These are phyloP conservation scores for Umbilicus rupestris DNA, from an alignment of 164 flowering plant genomes.

Conservation along the genomic window DNA sequence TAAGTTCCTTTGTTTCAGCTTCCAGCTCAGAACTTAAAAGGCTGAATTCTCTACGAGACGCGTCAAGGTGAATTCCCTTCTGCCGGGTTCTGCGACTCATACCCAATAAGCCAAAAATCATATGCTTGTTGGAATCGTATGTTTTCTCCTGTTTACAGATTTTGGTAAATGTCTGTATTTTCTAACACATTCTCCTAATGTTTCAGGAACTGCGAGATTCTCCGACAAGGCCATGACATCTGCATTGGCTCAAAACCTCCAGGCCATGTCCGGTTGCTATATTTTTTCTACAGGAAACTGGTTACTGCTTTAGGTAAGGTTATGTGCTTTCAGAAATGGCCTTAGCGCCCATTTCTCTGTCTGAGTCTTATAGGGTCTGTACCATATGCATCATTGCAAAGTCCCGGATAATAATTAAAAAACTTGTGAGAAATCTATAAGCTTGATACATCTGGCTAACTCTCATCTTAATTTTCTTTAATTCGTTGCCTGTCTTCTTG, in stretches of 20 bases:
- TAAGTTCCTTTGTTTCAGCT: too few species aligned
- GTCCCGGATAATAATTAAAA: background rate
- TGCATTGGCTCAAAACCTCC: too few species aligned
- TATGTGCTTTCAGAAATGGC: background rate
- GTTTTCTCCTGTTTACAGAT: background rate
- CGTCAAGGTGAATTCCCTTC: too few species aligned
- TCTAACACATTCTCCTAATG: background rate
- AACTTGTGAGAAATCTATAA: background rate
- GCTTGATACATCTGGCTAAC: background rate
- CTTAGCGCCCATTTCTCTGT: background rate
- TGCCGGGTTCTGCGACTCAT: too few species aligned
- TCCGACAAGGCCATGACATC: too few species aligned
- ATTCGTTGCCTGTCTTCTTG: background rate
- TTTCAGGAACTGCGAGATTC: too few species aligned
- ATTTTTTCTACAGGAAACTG: background rate
- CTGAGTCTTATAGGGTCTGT: background rate
- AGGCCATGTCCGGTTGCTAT: too few species aligned
- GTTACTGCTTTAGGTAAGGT: background rate
- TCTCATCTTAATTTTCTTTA: background rate
- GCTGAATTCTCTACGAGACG: too few species aligned
- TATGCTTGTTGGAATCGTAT: background rate
- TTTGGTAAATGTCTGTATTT: background rate
- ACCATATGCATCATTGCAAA: background rate
- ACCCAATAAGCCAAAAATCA: background rate
- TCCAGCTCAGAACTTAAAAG: too few species aligned